Evolutionary conservation across 2,329 filamentous ascomycete species (phyloP).

Genomic region (Zasmidium angulare): DNA sequence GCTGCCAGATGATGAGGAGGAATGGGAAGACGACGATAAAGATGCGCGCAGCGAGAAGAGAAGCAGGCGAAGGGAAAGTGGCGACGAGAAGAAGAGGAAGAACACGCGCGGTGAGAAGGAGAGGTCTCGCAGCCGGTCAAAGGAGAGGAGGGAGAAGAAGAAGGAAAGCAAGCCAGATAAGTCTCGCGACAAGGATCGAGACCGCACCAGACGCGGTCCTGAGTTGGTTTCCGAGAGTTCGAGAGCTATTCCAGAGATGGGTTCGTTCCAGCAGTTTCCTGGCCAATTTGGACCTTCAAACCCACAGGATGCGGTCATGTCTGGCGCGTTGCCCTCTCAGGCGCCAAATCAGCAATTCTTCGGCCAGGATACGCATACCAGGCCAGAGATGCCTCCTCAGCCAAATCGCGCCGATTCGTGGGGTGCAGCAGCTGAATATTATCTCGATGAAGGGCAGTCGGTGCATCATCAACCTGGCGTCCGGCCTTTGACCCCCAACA

Average conservation of each 20-base stretch:
- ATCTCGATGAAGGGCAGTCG: slow-evolving; percentile 62
- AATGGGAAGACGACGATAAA: slow-evolving; percentile 35
- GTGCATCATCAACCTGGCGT: slow-evolving; percentile 61
- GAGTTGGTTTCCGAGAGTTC: slow-evolving; percentile 20
- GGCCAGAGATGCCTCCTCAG: slow-evolving; percentile 38
- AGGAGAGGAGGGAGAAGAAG: slow-evolving; percentile 22
- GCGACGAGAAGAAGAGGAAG: slow-evolving; percentile 29
- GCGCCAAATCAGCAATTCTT: slow-evolving; percentile 52
- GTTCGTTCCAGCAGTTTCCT: slow-evolving; percentile 34
- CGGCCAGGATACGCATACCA: slow-evolving; percentile 51
- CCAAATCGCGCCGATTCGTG: slow-evolving; percentile 40
- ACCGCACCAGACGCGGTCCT: slow-evolving; percentile 10
- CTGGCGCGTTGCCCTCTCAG: slow-evolving; percentile 30
- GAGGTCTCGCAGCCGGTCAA: slow-evolving; percentile 30
- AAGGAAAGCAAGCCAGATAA: slow-evolving; percentile 20
- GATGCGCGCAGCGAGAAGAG: slow-evolving; percentile 30
- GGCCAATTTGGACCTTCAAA: slow-evolving; percentile 26
- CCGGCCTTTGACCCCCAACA: slow-evolving; percentile 52
- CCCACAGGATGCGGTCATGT: slow-evolving; percentile 24
- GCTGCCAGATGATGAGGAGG: slow-evolving; percentile 32
- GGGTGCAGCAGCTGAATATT: slow-evolving; percentile 62
- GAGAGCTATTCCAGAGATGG: slow-evolving; percentile 30
- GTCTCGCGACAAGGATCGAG: slow-evolving; percentile 22
- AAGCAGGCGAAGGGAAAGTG: slow-evolving; percentile 30
- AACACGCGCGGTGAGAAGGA: slow-evolving; percentile 33